Percentiles rank a stretch among this genome's conserved stretches.
Evolutionary conservation across 805 yeast species (phyloP).

Genomic region (Pichia deserticola): DNA sequence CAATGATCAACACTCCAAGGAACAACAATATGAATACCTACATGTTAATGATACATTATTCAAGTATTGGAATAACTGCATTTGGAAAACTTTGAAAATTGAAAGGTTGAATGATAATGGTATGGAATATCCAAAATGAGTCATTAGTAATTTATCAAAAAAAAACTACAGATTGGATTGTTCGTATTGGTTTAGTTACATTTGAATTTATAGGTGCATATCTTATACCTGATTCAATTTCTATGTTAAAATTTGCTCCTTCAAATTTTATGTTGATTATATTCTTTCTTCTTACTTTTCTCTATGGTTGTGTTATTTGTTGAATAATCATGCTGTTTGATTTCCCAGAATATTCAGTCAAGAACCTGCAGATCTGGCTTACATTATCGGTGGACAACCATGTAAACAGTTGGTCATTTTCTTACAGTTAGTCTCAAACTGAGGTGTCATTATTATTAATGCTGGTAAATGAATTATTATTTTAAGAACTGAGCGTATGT

Average conservation of each 20-base stretch:
- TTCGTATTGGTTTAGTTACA: conserved; percentile 16
- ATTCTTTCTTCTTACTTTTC: conserved; percentile 24
- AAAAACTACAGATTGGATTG: conserved; percentile 17
- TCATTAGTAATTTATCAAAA: conserved; percentile 8
- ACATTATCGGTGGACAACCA: conserved; percentile 29
- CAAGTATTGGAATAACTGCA: conserved; percentile 6
- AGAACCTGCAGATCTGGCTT: conserved; percentile 34
- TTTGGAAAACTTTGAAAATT: conserved; percentile 3
- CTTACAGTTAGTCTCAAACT: conserved; percentile 34
- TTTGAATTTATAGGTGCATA: conserved; percentile 20
- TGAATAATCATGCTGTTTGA: conserved; percentile 29
- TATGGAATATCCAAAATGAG: conserved; percentile 14
- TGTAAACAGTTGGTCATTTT: conserved; percentile 26
- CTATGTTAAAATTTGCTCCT: conserved; percentile 8
- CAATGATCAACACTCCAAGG: conserved; percentile 18
- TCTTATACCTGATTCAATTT: conserved; percentile 7
- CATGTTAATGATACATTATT: not conserved
- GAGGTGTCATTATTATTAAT: conserved; percentile 32
- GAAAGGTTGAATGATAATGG: conserved; percentile 2
- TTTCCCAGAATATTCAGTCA: conserved; percentile 35
- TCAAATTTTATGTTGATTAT: conserved; percentile 6
- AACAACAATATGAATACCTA: conserved; percentile 12
- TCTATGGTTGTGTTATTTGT: conserved; percentile 34
- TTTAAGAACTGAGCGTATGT: conserved; percentile 26
- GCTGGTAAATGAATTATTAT: conserved; percentile 36